phyloP scores from a whole-genome alignment of 2,329 filamentous ascomycete genomes.

The Aspergillus amoenus region DNA sequence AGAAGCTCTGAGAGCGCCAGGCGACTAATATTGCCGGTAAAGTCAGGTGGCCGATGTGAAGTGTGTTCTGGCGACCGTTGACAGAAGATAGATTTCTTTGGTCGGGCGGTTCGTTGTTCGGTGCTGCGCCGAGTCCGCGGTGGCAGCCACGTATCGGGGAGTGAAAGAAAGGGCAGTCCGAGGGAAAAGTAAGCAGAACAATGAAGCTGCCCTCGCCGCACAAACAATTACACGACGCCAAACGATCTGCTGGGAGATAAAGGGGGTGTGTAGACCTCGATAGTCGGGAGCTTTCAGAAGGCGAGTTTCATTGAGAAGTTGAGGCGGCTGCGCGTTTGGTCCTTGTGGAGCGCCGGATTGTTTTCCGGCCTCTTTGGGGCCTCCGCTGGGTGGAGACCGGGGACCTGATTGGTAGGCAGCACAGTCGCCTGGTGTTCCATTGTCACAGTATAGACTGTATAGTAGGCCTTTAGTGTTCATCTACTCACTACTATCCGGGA shows the following conservation, averaged over 20 bases:
- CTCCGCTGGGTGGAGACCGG: no score
- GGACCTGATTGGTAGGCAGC: no score
- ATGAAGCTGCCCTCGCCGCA: neutral
- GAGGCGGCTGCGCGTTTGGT: slow-evolving; percentile 15
- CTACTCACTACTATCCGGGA: no score
- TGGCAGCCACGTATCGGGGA: slow-evolving; percentile 11
- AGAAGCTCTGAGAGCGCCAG: neutral
- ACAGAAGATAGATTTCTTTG: neutral
- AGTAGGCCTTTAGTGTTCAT: no score
- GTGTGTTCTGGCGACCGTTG: neutral
- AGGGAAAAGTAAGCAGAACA: neutral
- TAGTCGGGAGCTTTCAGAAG: slow-evolving; percentile 7
- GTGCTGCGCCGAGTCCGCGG: slow-evolving; percentile 21
- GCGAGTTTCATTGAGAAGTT: slow-evolving; percentile 6
- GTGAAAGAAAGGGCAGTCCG: neutral
- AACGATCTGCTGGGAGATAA: neutral
- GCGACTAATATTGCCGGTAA: neutral
- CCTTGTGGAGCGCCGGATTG: slow-evolving; percentile 10
- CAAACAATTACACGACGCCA: neutral
- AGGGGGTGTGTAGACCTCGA: neutral
- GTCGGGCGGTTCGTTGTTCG: slow-evolving; percentile 8
- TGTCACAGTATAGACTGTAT: no score
- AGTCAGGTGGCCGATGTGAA: neutral
- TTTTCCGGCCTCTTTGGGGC: neutral
- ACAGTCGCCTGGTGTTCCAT: no score